Base-by-base conservation (phyloP, 2,329 filamentous ascomycete genomes). In the Didymella keratinophila region DNA sequence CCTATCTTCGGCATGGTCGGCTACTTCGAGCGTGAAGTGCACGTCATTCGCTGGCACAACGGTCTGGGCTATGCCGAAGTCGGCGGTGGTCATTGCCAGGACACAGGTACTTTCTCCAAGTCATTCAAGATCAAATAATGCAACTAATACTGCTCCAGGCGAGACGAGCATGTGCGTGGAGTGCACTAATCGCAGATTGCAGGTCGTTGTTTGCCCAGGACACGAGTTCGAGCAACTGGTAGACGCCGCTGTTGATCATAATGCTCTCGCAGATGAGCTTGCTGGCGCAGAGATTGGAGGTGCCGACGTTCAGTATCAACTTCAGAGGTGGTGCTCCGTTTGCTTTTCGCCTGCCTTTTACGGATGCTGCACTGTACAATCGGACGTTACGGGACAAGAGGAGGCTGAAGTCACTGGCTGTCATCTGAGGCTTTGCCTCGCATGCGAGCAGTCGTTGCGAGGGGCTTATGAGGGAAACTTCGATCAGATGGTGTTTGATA, bases 1-100 rank as follows among this genome's bases (percentile, higher is more conserved):
- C 72, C 77, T 12, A 50, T 66, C 0, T 82, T 80, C 44, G 75
- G 77, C 1, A 70, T 82, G 9, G 53, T 78, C 0, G 80, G 81
- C 1, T 67, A 77, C 3, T 76, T 73, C 2, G 67, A 72, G 49
- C 62, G 63, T 18, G 61, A 71, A 30, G 71, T 78, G 0, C 67
- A 76, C 44, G 72, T 79, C 2, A 68, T 78, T 4, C 62, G 72
- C 16, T 76, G 75, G 60, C 43, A 70, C 3, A 67, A 74, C 37
- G 75, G 75, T 1, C 65, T 69, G 18, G 78, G 75, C 4, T 78
- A 74, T 45, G 71, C 72, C 1, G 80, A 82, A 45, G 48, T 81
- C 0, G 60, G 45, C 1, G 74, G 71, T 20, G 80, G 79, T 2
- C 76, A 81, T 58, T 60, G 63, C 6, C 66, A 67, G 7, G 57